Percentiles rank a stretch among this genome's conserved stretches.
Evolutionary conservation across 805 yeast genomes (phyloP).

Genomic region (Barnettozyma botsteinii): DNA sequence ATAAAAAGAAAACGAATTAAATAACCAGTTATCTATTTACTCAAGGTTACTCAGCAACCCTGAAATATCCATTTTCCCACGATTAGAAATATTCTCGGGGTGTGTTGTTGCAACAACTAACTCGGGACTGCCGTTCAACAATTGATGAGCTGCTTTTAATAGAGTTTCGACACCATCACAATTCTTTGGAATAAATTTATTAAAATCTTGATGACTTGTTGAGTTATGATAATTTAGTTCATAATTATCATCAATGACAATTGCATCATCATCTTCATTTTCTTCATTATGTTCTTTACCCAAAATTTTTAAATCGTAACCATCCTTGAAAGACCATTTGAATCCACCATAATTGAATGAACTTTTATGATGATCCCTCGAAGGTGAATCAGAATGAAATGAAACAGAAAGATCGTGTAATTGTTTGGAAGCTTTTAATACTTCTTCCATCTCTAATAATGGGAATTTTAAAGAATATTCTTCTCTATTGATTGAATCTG

Average conservation of each 20-base stretch:
- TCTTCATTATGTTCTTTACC: constrained; percentile 19
- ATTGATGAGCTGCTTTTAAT: constrained; percentile 23
- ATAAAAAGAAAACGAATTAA: background rate
- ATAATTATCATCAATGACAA: background rate
- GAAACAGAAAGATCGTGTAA: constrained; percentile 21
- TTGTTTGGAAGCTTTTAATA: constrained; percentile 26
- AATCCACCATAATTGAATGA: constrained; percentile 26
- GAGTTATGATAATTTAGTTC: background rate
- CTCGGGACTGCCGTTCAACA: constrained; percentile 14
- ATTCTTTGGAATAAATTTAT: constrained; percentile 17
- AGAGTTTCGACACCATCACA: constrained; percentile 20
- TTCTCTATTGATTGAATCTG: constrained; percentile 12
- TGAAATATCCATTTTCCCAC: constrained; percentile 18
- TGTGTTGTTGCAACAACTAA: background rate
- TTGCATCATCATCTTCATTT: constrained; percentile 6
- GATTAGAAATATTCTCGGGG: background rate
- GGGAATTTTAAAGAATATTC: constrained; percentile 8
- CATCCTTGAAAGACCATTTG: constrained; percentile 24
- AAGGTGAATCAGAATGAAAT: background rate
- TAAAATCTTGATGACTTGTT: background rate
- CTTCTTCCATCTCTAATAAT: constrained; percentile 22
- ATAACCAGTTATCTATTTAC: background rate
- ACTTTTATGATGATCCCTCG: background rate
- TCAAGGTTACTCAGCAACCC: constrained; percentile 13
- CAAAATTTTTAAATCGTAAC: constrained; percentile 17